A percentile compares a stretch with the other conserved stretches of the same genome.
Conservation (phyloP, 345 rosid species). For the Hibiscus syriacus region DNA sequence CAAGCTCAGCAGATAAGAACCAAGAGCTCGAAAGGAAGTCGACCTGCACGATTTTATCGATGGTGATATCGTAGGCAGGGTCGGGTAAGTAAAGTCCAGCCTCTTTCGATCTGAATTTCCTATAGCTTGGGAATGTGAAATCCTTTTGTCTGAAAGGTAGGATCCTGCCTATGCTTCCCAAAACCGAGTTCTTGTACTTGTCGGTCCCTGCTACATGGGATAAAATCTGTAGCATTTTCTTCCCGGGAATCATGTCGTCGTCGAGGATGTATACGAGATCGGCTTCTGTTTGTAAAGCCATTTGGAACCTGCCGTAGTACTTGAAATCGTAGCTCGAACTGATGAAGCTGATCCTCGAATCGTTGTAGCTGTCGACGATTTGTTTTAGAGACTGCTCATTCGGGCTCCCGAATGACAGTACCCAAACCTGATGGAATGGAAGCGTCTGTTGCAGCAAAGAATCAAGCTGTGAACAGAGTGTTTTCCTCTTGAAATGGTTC, state of each 20-base stretch:
- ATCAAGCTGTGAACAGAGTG: constrained; percentile 89
- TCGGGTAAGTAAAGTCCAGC: constrained; percentile 96
- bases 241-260: constrained; percentile 97
- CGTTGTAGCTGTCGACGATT: constrained; percentile 75
- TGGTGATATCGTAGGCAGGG: constrained; percentile 87
- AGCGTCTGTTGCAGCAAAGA: constrained; percentile 79
- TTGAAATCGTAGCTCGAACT: constrained; percentile 91
- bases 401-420: constrained; percentile 83
- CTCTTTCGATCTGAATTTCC: constrained; percentile 87
- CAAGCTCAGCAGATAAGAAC: constrained; percentile 88
- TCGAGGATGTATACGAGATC: constrained; percentile 81
- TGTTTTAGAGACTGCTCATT: constrained; percentile 59
- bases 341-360: constrained; percentile 82
- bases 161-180: constrained; percentile 96
- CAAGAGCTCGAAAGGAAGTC: constrained; percentile 97
- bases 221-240: constrained; percentile 82
- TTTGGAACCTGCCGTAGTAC: constrained; percentile 94
- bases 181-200: constrained; percentile 80
- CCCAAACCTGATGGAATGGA: constrained; percentile 93
- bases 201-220: constrained; percentile 96
- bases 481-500: constrained; percentile 94
- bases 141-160: constrained; percentile 90
- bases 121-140: constrained; percentile 90
- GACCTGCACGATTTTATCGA: constrained; percentile 78
- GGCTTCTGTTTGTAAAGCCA: constrained; percentile 90